Evolutionary conservation across 192 early-diverging fungal genomes (phyloP).

Genomic region (Coemansia sp.): DNA sequence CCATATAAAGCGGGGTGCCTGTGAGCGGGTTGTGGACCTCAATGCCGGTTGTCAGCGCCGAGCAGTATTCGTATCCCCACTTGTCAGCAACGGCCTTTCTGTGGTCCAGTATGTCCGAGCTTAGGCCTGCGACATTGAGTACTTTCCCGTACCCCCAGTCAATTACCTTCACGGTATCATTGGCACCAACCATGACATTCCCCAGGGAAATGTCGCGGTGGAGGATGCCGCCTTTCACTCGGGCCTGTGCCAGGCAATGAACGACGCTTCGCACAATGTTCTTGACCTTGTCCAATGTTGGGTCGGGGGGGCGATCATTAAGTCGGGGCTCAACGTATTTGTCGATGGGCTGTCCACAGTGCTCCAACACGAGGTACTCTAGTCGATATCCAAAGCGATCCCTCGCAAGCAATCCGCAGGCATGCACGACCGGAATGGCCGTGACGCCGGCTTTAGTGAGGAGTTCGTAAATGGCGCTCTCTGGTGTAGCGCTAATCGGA

Average conservation of each 20-base stretch:
- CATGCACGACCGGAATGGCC: neutral
- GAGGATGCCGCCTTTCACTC: neutral
- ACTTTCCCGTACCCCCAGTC: constrained; percentile 23
- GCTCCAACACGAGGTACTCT: constrained; percentile 5
- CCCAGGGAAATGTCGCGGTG: constrained; percentile 33
- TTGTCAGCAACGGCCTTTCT: neutral
- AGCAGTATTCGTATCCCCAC: neutral
- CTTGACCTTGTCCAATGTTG: neutral
- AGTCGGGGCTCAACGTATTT: neutral
- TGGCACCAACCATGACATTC: constrained; percentile 6
- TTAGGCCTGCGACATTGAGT: neutral
- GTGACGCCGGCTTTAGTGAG: neutral
- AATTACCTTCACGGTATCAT: neutral
- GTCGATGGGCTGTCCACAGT: neutral
- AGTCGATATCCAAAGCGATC: constrained; percentile 2
- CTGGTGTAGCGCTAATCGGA: neutral
- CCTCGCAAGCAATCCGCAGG: neutral
- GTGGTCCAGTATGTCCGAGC: neutral
- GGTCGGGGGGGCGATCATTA: neutral
- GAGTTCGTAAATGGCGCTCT: constrained; percentile 6
- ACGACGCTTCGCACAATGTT: neutral
- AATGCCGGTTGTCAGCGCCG: neutral
- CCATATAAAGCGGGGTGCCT: constrained; percentile 4
- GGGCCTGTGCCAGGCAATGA: neutral
- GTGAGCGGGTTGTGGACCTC: neutral